Conservation (phyloP, 2,329 filamentous ascomycete genomes). For the Venturiaceae sp. region DNA sequence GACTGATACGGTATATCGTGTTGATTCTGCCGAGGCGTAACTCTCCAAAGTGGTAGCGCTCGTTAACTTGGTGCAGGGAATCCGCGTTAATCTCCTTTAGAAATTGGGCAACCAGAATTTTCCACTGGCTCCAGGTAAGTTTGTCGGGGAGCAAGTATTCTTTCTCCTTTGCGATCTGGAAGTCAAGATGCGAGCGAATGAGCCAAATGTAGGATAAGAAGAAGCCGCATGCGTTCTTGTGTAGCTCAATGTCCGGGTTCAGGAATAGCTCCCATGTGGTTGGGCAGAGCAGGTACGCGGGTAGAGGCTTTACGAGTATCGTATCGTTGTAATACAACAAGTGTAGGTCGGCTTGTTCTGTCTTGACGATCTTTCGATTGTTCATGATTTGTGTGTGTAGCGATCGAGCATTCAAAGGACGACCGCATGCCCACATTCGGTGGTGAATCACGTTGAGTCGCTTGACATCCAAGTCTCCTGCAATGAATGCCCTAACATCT, state of each 20-base stretch:
- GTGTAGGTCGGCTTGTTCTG: constrained; percentile 8
- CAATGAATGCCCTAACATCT: neutral
- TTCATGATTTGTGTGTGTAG: constrained; percentile 8
- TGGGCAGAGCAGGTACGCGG: constrained; percentile 6
- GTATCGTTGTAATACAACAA: constrained; percentile 2
- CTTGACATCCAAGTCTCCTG: constrained; percentile 1
- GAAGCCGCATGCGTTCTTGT: constrained; percentile 4
- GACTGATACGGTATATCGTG: constrained; percentile 20
- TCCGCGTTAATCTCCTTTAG: constrained; percentile 18
- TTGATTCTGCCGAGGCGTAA: constrained; percentile 19
- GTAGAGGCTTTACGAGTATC: constrained; percentile 7
- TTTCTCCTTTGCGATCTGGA: constrained; percentile 2
- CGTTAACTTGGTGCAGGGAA: constrained; percentile 23
- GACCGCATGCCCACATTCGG: constrained; percentile 7
- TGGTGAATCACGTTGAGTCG: constrained; percentile 6
- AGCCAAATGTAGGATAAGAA: constrained; percentile 10
- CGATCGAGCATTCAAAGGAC: constrained; percentile 15
- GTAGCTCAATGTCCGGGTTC: neutral
- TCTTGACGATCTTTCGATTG: neutral
- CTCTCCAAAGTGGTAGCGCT: constrained; percentile 11
- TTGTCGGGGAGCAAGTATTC: neutral
- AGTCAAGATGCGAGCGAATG: constrained; percentile 5
- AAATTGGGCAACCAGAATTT: neutral
- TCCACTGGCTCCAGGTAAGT: constrained; percentile 4
- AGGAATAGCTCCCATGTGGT: neutral